Conservation (phyloP, 768 basidiomycete species). For the Suillus clintonianus region DNA sequence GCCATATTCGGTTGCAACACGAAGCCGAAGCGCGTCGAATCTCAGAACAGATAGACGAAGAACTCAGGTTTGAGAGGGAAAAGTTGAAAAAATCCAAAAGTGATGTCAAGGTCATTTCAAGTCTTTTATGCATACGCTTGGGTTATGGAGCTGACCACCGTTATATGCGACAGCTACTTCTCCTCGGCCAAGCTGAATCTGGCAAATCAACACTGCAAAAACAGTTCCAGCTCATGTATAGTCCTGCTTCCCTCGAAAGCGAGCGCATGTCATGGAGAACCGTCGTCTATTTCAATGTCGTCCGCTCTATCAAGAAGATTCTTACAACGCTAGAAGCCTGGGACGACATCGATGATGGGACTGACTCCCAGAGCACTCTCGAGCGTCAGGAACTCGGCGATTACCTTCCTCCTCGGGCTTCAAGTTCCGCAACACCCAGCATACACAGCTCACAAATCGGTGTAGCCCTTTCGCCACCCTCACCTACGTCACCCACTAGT, state of each 20-base stretch:
- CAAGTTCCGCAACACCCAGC: conserved; percentile 9
- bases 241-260: conserved; percentile 65
- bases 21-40: conserved; percentile 77
- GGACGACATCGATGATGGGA: conserved; percentile 62
- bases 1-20: conserved; percentile 54
- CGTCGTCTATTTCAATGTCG: conserved; percentile 75
- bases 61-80: conserved; percentile 70
- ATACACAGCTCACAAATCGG: conserved; percentile 12
- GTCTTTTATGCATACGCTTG: neutral
- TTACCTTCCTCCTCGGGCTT: conserved; percentile 17
- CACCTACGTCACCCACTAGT: conserved; percentile 12
- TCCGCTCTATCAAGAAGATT: conserved; percentile 70
- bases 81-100: conserved; percentile 62
- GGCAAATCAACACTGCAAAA: conserved; percentile 79
- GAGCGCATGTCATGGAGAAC: conserved; percentile 75
- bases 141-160: conserved; percentile 22
- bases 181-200: conserved; percentile 78
- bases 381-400: conserved; percentile 34
- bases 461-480: conserved; percentile 9
- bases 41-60: conserved; percentile 83
- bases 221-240: conserved; percentile 82
- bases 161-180: conserved; percentile 50
- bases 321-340: conserved; percentile 61
- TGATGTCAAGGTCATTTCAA: conserved; percentile 66
- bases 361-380: conserved; percentile 35